Percentiles rank a stretch among this genome's conserved stretches.
phyloP scores from a whole-genome alignment of 2,329 filamentous ascomycete species.

The Colletotrichum musae region DNA sequence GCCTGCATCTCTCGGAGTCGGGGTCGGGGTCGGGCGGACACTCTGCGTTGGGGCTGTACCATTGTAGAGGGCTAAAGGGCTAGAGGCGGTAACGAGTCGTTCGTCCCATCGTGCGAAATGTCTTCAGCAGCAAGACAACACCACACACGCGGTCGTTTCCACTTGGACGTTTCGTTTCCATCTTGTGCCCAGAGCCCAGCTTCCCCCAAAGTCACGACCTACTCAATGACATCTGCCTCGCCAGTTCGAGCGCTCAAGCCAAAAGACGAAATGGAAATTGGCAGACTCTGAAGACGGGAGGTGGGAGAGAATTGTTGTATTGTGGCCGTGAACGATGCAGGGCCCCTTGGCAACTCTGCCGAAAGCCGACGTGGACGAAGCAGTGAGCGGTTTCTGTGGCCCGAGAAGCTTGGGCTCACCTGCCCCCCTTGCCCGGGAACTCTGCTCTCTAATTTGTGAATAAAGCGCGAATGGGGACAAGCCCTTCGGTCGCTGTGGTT shows the following conservation, averaged over 20 bases:
- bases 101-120: constrained; percentile 28
- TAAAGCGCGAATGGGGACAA: constrained; percentile 20
- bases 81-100: constrained; percentile 22
- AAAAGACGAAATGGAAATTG: neutral
- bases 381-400: constrained; percentile 23
- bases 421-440: constrained; percentile 19
- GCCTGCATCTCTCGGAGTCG: constrained; percentile 11
- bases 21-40: neutral
- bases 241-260: neutral
- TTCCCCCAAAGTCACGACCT: neutral
- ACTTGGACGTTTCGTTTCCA: constrained; percentile 15
- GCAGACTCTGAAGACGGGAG: constrained; percentile 11
- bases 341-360: constrained; percentile 37
- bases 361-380: constrained; percentile 35
- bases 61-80: too few species aligned
- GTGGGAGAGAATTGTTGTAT: constrained; percentile 13
- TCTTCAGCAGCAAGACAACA: constrained; percentile 11
- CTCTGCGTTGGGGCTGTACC: neutral
- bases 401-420: constrained; percentile 27
- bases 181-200: neutral
- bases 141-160: constrained; percentile 3
- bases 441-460: constrained; percentile 31
- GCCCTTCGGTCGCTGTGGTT: constrained; percentile 12
- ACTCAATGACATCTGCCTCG: neutral
- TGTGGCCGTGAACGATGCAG: constrained; percentile 31